A percentile compares a stretch with the other conserved stretches of the same genome.
Conservation (phyloP, 148 eudicot species). For the Linanthus parryae region DNA sequence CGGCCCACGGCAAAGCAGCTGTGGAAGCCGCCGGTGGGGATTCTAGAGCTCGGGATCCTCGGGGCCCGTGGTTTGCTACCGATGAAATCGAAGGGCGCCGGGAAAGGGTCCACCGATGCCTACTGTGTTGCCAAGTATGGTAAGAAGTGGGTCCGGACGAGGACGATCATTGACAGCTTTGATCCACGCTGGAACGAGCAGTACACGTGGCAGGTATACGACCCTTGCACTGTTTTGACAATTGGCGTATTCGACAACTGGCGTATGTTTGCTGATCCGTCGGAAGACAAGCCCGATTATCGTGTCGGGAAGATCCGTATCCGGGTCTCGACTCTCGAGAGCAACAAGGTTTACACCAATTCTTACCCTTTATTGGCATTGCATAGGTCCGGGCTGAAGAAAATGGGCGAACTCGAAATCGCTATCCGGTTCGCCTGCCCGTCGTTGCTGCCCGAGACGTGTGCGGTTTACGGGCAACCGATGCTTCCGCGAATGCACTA, state of each 20-base stretch:
- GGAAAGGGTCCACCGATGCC: constrained; percentile 92
- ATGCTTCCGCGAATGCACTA: constrained; percentile 88
- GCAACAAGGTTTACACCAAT: constrained; percentile 76
- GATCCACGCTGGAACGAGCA: constrained; percentile 99
- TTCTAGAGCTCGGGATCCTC: constrained; percentile 80
- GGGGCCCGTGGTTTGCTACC: constrained; percentile 89
- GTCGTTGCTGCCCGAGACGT: constrained; percentile 72
- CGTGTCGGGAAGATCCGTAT: constrained; percentile 79
- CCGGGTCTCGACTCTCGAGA: constrained; percentile 85
- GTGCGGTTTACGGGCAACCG: constrained; percentile 78
- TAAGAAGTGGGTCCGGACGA: constrained; percentile 92
- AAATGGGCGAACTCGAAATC: constrained; percentile 91
- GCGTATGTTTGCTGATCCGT: constrained; percentile 55
- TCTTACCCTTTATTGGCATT: constrained; percentile 79
- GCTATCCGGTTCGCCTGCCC: constrained; percentile 88
- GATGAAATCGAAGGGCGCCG: constrained; percentile 67
- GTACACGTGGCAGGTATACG: constrained; percentile 98
- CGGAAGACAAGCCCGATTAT: constrained; percentile 66
- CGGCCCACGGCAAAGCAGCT: constrained; percentile 92
- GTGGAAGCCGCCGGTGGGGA: constrained; percentile 85
- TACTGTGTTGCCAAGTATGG: constrained; percentile 98
- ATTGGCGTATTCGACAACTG: constrained; percentile 92
- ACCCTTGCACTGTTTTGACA: constrained; percentile 90
- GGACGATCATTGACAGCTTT: constrained; percentile 65
- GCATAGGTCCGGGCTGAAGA: constrained; percentile 57